Percentiles rank a stretch among this genome's conserved stretches.
Evolutionary conservation across 139 green algal species (phyloP).

Genomic region (Yamagishiella unicocca): DNA sequence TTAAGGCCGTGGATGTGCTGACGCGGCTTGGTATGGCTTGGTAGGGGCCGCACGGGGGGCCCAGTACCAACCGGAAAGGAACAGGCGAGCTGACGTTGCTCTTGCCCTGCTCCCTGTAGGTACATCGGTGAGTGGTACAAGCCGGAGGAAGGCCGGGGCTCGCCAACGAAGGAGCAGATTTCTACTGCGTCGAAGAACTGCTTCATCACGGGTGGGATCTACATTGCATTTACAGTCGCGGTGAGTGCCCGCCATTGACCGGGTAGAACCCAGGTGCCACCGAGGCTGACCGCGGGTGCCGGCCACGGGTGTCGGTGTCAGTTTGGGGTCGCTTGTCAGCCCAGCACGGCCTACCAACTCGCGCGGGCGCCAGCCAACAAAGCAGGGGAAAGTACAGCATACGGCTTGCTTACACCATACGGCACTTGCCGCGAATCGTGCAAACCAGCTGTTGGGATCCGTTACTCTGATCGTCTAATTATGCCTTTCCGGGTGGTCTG

Average conservation of each 20-base stretch:
- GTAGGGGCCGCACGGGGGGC: no score
- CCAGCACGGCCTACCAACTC: background rate
- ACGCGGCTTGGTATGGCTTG: background rate
- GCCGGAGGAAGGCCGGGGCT: constrained; percentile 25
- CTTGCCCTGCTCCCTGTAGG: background rate
- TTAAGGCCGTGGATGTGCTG: background rate
- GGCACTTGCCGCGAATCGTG: background rate
- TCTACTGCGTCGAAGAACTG: constrained; percentile 5
- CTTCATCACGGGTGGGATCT: constrained; percentile 26
- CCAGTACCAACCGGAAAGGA: no score
- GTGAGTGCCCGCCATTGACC: background rate
- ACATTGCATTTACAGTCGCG: constrained; percentile 37
- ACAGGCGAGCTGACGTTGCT: no score
- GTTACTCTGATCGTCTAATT: no score
- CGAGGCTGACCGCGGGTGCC: no score
- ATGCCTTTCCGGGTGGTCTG: no score
- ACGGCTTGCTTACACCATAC: background rate
- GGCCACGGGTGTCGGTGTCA: background rate
- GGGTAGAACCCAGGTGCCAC: no score
- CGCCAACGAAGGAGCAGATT: constrained; percentile 29
- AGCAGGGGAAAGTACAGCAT: background rate
- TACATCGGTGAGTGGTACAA: constrained; percentile 43
- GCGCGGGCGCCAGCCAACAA: background rate
- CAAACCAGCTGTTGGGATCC: no score
- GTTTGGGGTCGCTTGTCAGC: background rate